Conservation (phyloP, 108 stramenopile genomes). For the Aurantiochytrium sp. region DNA sequence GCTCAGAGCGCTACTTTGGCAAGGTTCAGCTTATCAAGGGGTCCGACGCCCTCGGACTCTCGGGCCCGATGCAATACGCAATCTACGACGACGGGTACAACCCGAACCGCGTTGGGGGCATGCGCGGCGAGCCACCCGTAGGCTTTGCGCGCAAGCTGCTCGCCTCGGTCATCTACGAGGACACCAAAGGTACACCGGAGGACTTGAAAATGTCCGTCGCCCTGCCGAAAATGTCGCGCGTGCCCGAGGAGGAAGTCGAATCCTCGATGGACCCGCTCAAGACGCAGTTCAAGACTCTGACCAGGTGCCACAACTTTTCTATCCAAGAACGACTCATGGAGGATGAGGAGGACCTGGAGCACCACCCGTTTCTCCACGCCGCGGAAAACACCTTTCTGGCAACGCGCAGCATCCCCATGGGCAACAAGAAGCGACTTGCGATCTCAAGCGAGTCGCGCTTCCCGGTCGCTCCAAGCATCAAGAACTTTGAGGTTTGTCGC, state of each 20-base stretch:
- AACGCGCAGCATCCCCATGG: background rate
- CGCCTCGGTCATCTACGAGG: background rate
- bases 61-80: background rate
- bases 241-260: background rate
- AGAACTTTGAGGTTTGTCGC: slow-evolving; percentile 18
- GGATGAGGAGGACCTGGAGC: background rate
- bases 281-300: background rate
- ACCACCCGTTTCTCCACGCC: background rate
- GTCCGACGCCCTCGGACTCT: background rate
- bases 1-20: slow-evolving; percentile 15
- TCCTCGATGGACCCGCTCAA: background rate
- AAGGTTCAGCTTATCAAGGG: background rate
- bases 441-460: background rate
- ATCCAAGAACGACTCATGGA: background rate
- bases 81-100: slow-evolving; percentile 8
- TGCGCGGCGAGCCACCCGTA: background rate
- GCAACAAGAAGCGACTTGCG: slow-evolving; percentile 19
- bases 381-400: background rate
- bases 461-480: background rate
- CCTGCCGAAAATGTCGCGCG: background rate
- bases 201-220: background rate
- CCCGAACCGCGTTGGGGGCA: background rate
- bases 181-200: background rate
- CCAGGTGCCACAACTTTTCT: background rate
- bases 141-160: slow-evolving; percentile 14